Evolutionary conservation across 176 grass and related monocot species (phyloP).

Genomic region (Hordeum marinum): DNA sequence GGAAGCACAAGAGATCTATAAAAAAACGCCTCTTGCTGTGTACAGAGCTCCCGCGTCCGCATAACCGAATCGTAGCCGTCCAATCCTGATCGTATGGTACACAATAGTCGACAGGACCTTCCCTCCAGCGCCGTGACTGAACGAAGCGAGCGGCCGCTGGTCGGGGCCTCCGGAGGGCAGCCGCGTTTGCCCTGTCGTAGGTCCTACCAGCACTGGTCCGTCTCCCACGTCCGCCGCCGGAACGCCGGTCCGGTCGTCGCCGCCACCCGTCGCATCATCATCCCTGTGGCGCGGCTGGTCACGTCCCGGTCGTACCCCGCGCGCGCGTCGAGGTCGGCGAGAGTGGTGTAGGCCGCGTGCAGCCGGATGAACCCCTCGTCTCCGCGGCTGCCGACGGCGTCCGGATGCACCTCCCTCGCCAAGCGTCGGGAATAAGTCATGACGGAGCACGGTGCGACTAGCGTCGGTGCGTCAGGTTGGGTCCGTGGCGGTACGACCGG

Average conservation of each 20-base stretch:
- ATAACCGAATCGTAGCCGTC: too few species aligned
- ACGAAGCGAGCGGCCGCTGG: too few species aligned
- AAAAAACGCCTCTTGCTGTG: constrained; percentile 1
- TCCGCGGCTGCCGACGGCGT: not conserved
- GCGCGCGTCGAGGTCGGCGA: constrained; percentile 63
- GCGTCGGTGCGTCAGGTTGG: too few species aligned
- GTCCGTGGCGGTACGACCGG: too few species aligned
- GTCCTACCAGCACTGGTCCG: constrained; percentile 76
- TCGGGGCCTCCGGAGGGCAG: too few species aligned
- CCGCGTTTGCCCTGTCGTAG: not conserved
- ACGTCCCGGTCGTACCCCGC: constrained; percentile 55
- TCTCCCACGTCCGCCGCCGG: constrained; percentile 53
- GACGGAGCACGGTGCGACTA: too few species aligned
- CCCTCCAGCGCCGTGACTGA: too few species aligned
- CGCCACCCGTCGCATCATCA: not conserved
- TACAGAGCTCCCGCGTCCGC: not conserved
- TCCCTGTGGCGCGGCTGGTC: not conserved
- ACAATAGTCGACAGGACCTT: too few species aligned
- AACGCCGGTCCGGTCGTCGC: not conserved
- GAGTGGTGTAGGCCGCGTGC: constrained; percentile 64
- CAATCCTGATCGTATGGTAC: too few species aligned
- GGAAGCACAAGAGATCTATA: not conserved
- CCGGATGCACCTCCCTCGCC: constrained; percentile 65
- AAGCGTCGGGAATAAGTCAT: constrained; percentile 40
- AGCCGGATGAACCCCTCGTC: constrained; percentile 62